Percentiles rank a stretch among this genome's conserved stretches.
Conservation (phyloP, 805 yeast genomes). For the Scheffersomyces amazonensis region DNA sequence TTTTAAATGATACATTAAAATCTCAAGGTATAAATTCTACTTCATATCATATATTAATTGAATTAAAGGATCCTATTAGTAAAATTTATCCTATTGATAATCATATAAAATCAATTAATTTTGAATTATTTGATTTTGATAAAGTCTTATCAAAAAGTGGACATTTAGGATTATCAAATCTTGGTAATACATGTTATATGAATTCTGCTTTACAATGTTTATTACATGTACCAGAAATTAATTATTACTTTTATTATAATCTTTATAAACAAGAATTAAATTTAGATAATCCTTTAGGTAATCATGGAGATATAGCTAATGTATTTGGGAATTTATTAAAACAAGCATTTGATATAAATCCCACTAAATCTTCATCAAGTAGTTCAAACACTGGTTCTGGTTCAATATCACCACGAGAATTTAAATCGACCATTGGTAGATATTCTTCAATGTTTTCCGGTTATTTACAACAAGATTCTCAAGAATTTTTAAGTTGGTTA, state of each 20-base stretch:
- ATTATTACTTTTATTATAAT: constrained; percentile 67
- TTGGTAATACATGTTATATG: constrained; percentile 95
- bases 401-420: constrained; percentile 62
- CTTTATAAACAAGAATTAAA: constrained; percentile 68
- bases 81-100: constrained; percentile 21
- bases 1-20: constrained; percentile 21
- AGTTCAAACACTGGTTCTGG: constrained; percentile 4
- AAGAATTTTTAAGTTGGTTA: constrained; percentile 84
- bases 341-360: constrained; percentile 43
- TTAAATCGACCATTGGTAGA: constrained; percentile 75
- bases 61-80: constrained; percentile 15
- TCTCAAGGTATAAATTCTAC: constrained; percentile 26
- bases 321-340: constrained; percentile 71
- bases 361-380: constrained; percentile 30
- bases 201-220: constrained; percentile 91
- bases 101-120: constrained; percentile 10
- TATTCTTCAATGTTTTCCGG: constrained; percentile 77
- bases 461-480: constrained; percentile 88
- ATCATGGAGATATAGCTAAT: constrained; percentile 74
- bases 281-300: constrained; percentile 77
- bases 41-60: constrained; percentile 27
- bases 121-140: constrained; percentile 10
- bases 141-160: constrained; percentile 30
- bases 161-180: constrained; percentile 58
- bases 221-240: constrained; percentile 79